Evolutionary conservation across 129 eudicot species (phyloP).

Genomic region (Flaveria bidentis): DNA sequence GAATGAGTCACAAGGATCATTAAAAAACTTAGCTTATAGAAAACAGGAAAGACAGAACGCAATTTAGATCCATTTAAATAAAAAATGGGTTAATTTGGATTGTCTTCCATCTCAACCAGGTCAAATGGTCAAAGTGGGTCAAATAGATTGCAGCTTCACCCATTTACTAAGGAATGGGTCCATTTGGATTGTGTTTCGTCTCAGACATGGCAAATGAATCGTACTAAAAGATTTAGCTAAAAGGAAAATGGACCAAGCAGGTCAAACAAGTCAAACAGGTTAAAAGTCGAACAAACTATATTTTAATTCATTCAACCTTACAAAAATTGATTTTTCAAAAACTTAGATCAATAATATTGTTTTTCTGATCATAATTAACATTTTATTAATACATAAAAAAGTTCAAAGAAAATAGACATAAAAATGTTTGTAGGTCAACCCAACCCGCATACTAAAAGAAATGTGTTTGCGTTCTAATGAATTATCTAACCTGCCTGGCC

Average conservation of each 20-base stretch:
- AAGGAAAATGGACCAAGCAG: neutral
- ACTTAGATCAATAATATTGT: neutral
- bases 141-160: neutral
- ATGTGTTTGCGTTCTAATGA: neutral
- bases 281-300: neutral
- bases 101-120: neutral
- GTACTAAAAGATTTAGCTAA: neutral
- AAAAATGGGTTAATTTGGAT: neutral
- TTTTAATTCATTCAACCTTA: neutral
- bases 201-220: neutral
- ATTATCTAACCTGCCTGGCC: neutral
- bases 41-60: too few species aligned
- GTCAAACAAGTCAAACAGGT: neutral
- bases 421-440: neutral
- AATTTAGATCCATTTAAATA: neutral
- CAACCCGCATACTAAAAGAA: neutral
- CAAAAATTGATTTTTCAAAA: neutral
- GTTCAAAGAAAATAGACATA: neutral
- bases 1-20: too few species aligned
- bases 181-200: neutral
- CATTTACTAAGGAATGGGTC: neutral
- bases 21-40: too few species aligned
- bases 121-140: neutral
- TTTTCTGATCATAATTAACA: neutral
- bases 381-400: neutral